Conservation (phyloP, 1,284 basidiomycete species). For the Neolentinus lepideus region DNA sequence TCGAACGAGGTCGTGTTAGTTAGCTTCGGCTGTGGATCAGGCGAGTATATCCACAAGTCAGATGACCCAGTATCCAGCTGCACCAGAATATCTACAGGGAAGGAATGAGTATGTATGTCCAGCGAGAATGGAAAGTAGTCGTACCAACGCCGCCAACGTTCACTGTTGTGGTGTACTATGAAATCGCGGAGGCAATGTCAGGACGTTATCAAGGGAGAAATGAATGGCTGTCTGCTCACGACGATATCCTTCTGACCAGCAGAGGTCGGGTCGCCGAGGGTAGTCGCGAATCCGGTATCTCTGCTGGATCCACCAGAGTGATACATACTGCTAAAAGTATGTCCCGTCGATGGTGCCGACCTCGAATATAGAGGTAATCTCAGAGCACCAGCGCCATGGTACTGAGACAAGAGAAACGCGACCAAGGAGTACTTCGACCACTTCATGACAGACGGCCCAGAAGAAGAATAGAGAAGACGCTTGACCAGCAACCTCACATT, state of each 20-base stretch:
- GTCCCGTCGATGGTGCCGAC: not conserved
- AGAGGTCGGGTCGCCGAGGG: not conserved
- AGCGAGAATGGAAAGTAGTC: not conserved
- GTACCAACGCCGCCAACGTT: not conserved
- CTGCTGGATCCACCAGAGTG: not conserved
- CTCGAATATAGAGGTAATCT: not conserved
- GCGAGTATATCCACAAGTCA: conserved; percentile 3
- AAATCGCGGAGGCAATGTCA: not conserved
- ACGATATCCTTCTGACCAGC: not conserved
- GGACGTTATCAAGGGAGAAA: not conserved
- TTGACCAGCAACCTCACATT: not conserved
- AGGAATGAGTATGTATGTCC: not conserved
- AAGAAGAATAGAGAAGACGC: not conserved
- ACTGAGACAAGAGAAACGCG: not conserved
- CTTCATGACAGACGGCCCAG: not conserved
- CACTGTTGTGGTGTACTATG: not conserved
- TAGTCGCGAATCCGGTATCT: not conserved
- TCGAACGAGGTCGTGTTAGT: not conserved
- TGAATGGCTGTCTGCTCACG: not conserved
- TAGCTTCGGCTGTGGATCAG: not conserved
- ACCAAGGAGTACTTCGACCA: not conserved
- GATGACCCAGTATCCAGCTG: conserved; percentile 6
- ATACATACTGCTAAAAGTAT: not conserved
- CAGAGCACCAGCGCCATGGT: not conserved
- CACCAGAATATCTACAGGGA: conserved; percentile 2